Base-by-base conservation (phyloP, 192 early-diverging fungal species). In the Martensiomyces pterosporus region DNA sequence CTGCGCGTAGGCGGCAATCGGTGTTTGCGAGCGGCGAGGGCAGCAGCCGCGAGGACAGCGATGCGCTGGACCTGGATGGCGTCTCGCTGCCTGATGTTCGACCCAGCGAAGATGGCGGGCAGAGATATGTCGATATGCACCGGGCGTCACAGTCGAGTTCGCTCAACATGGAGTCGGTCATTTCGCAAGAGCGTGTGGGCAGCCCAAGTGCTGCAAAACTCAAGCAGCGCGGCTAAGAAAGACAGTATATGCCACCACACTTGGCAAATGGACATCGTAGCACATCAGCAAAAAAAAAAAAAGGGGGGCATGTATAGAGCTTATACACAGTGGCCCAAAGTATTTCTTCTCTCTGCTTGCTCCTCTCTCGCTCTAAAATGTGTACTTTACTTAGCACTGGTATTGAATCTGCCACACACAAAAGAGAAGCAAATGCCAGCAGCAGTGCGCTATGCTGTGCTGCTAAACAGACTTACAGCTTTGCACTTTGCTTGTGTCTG, bases 401-500 rank as follows among this genome's bases (percentile, higher is more conserved):
- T n/a, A n/a, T n/a, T n/a, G n/a, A n/a, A n/a, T n/a, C n/a, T n/a
- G n/a, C 29, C 12, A 32, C 29, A 32, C 9, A 43, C 10, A 2
- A 44, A 38, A 14, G 34, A 47, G 37, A 3, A 39, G 24, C 21
- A 41, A 8, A 27, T 8, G 8, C 32, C 17, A 26, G n/a, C n/a
- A n/a, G n/a, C n/a, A n/a, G n/a, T n/a, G n/a, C n/a, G n/a, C n/a
- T n/a, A n/a, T n/a, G n/a, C n/a, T 0, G 15, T 47, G 35, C 13
- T 22, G 33, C 12, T 21, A 5, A 46, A 46, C 29, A 36, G 18
- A 36, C 9, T 34, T 57, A 66, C 1, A 63, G 43, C 39, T 66
- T 66, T 44, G 63, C 9, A 10, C 35, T 45, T 17, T 26, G 46
- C 4, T 52, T 48, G 23, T 39, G 39, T 12, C 58, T 53, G 23